phyloP scores from a whole-genome alignment of 768 basidiomycete genomes.

The Panaeolus cyanescens region DNA sequence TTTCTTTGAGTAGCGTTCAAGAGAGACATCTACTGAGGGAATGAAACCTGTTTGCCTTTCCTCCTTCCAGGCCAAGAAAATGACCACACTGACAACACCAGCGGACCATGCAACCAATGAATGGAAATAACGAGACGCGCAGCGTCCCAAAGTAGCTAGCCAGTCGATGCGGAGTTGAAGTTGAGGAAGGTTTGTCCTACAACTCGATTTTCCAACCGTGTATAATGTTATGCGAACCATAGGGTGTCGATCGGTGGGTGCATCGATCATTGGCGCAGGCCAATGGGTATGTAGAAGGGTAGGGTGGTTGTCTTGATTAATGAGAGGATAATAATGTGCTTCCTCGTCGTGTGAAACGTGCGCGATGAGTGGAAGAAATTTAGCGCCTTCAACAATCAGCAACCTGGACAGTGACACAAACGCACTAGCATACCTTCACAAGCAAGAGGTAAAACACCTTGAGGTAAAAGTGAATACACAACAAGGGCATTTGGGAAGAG shows the following conservation, averaged over 20 bases:
- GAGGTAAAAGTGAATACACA: constrained; percentile 55
- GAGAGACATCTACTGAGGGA: constrained; percentile 51
- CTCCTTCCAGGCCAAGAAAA: constrained; percentile 55
- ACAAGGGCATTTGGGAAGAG: constrained; percentile 62
- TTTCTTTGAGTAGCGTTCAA: constrained; percentile 41
- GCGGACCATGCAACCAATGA: constrained; percentile 73
- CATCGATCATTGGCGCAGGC: constrained; percentile 66
- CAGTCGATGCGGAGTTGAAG: constrained; percentile 68
- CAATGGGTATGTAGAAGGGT: constrained; percentile 71
- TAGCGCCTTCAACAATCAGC: constrained; percentile 38
- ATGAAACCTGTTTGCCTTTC: constrained; percentile 35
- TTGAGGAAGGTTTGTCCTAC: constrained; percentile 36
- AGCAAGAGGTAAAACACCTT: neutral
- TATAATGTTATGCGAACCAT: constrained; percentile 62
- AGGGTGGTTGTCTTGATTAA: constrained; percentile 30
- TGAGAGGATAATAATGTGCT: constrained; percentile 67
- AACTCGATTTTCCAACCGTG: constrained; percentile 51
- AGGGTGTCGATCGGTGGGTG: constrained; percentile 15
- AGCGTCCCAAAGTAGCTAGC: constrained; percentile 68
- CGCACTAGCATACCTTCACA: neutral
- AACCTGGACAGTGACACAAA: neutral
- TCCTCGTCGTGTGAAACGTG: constrained; percentile 63
- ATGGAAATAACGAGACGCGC: constrained; percentile 74
- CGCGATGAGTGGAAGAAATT: constrained; percentile 66
- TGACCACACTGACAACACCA: constrained; percentile 61